phyloP scores from a whole-genome alignment of 140 eudicot genomes.

The Erigeron philadelphicus region DNA sequence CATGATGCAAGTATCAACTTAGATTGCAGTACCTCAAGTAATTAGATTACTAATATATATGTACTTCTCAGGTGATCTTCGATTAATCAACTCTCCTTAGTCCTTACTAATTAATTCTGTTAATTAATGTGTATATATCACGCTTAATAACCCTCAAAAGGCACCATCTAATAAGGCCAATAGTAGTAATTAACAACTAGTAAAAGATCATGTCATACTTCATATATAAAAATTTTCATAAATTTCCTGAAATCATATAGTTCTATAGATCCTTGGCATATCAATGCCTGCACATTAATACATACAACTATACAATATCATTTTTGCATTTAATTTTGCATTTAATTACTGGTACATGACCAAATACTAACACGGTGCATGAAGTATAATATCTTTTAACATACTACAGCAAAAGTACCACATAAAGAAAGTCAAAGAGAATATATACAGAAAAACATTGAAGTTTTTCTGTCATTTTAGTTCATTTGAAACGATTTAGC shows the following conservation, averaged over 20 bases:
- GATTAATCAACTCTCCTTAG: slow-evolving; percentile 9
- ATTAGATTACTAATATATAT: slow-evolving; percentile 10
- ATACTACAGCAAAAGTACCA: background rate
- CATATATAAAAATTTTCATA: too few species aligned
- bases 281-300: background rate
- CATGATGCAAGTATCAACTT: slow-evolving; percentile 37
- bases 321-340: background rate
- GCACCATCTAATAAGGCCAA: background rate
- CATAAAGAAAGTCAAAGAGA: background rate
- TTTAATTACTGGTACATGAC: background rate
- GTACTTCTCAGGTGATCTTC: slow-evolving; percentile 8
- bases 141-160: background rate
- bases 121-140: background rate
- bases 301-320: background rate
- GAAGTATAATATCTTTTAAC: background rate
- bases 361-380: background rate
- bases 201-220: too few species aligned
- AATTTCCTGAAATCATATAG: background rate
- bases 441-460: background rate
- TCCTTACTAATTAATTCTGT: too few species aligned
- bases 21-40: slow-evolving; percentile 12
- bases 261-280: background rate
- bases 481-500: too few species aligned
- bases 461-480: too few species aligned
- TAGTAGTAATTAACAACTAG: background rate